These are phyloP conservation scores for Phytopythium chamaehyphon DNA, from an alignment of 352 stramenopile genomes.

Conservation along the genomic window DNA sequence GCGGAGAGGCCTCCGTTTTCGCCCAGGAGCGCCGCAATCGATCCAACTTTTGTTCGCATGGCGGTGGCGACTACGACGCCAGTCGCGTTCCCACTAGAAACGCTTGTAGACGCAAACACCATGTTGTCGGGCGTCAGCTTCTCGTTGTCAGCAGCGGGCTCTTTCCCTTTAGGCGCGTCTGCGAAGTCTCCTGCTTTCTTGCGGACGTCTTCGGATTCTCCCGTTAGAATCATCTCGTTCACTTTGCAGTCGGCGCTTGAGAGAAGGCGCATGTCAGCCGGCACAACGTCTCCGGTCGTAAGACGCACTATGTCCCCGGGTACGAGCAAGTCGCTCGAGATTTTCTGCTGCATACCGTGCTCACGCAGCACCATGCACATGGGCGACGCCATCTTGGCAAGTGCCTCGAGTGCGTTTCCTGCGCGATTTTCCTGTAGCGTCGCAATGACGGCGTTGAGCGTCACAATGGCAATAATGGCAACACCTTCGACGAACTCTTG, in stretches of 20 bases:
- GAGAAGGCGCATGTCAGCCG: slow-evolving; percentile 78
- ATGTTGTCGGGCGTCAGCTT: slow-evolving; percentile 70
- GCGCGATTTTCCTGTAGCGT: slow-evolving; percentile 32
- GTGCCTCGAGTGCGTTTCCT: slow-evolving; percentile 27
- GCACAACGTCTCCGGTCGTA: slow-evolving; percentile 84
- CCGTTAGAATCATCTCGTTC: slow-evolving; percentile 91
- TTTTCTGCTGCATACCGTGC: slow-evolving; percentile 5
- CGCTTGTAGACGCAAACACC: slow-evolving; percentile 84
- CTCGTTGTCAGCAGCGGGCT: slow-evolving; percentile 9
- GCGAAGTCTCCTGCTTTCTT: slow-evolving; percentile 26
- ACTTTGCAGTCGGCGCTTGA: slow-evolving; percentile 66
- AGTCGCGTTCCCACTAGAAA: slow-evolving; percentile 39
- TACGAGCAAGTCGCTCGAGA: slow-evolving; percentile 36
- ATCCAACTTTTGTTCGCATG: slow-evolving; percentile 39
- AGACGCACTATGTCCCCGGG: slow-evolving; percentile 71
- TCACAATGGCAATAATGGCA: slow-evolving; percentile 35
- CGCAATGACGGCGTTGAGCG: slow-evolving; percentile 33
- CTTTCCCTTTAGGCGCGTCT: not conserved
- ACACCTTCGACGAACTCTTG: slow-evolving; percentile 34
- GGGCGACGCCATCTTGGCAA: slow-evolving; percentile 28
- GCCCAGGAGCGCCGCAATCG: slow-evolving; percentile 34
- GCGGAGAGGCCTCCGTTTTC: slow-evolving; percentile 9
- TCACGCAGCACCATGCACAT: slow-evolving; percentile 32
- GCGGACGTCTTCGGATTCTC: slow-evolving; percentile 70
- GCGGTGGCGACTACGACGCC: slow-evolving; percentile 38